Evolutionary conservation across 2,329 filamentous ascomycete species (phyloP).

Genomic region (Pleomassaria siparia): DNA sequence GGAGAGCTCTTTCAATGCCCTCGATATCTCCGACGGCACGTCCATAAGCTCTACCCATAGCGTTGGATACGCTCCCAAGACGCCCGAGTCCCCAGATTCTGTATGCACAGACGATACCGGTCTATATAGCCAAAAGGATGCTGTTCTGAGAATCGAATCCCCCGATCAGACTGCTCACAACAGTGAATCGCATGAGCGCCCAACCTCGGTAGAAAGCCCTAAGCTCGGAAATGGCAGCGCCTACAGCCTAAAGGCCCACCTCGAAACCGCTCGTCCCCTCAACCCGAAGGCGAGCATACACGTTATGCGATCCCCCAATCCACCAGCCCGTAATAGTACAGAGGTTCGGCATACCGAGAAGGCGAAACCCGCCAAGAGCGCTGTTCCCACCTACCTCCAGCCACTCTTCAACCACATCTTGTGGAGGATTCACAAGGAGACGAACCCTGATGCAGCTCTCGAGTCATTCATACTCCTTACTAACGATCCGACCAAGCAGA

Average conservation of each 20-base stretch:
- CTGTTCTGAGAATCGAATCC: slow-evolving; percentile 7
- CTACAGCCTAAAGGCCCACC: background rate
- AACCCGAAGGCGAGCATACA: slow-evolving; percentile 20
- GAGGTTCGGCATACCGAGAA: slow-evolving; percentile 26
- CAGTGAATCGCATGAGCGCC: background rate
- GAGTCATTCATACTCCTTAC: slow-evolving; percentile 56
- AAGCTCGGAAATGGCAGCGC: slow-evolving; percentile 16
- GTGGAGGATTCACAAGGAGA: slow-evolving; percentile 54
- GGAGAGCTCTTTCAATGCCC: slow-evolving; percentile 39
- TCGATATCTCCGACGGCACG: slow-evolving; percentile 40
- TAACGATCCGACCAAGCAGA: slow-evolving; percentile 50
- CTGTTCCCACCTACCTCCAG: slow-evolving; percentile 45
- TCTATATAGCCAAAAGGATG: background rate
- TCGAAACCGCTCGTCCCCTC: slow-evolving; percentile 20
- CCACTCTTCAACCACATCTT: slow-evolving; percentile 55
- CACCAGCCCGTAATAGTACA: slow-evolving; percentile 33
- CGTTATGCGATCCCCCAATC: slow-evolving; percentile 23
- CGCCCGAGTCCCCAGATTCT: slow-evolving; percentile 45
- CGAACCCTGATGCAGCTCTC: slow-evolving; percentile 49
- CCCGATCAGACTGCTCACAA: background rate
- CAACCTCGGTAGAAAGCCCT: slow-evolving; percentile 11
- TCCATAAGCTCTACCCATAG: slow-evolving; percentile 50
- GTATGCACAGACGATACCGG: slow-evolving; percentile 35
- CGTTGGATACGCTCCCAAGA: slow-evolving; percentile 40
- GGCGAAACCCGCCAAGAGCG: slow-evolving; percentile 21